A percentile compares a stretch with the other conserved stretches of the same genome.
Conservation (phyloP, 1,139 yeast genomes). For the Geotrichum histeridarum region DNA sequence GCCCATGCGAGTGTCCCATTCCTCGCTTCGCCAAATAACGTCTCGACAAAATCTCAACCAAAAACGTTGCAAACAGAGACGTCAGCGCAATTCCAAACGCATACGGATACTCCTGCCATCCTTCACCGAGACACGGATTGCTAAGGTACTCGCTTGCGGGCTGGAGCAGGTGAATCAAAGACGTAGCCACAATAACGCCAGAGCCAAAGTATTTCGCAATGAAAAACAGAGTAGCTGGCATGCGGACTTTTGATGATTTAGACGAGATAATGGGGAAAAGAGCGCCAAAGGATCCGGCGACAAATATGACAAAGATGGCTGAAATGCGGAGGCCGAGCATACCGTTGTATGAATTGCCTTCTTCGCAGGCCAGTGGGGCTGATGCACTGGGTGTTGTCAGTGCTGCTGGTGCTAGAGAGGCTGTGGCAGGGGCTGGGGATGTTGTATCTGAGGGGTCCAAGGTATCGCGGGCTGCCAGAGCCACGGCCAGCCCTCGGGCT, state of each 20-base stretch:
- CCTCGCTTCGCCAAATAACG: slow-evolving; percentile 29
- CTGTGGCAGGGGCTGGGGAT: too few species aligned
- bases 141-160: slow-evolving; percentile 64
- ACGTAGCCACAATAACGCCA: slow-evolving; percentile 87
- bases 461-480: too few species aligned
- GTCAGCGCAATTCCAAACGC: slow-evolving; percentile 58
- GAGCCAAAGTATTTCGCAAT: slow-evolving; percentile 82
- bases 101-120: slow-evolving; percentile 55
- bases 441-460: too few species aligned
- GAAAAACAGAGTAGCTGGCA: slow-evolving; percentile 59
- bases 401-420: too few species aligned
- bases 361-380: slow-evolving; percentile 16
- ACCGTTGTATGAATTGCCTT: slow-evolving; percentile 44
- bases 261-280: slow-evolving; percentile 39
- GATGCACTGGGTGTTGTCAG: too few species aligned
- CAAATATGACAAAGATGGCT: slow-evolving; percentile 62
- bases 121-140: slow-evolving; percentile 51
- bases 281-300: slow-evolving; percentile 55
- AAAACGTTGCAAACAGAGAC: slow-evolving; percentile 34
- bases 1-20: slow-evolving; percentile 29
- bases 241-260: slow-evolving; percentile 29
- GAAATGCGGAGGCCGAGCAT: slow-evolving; percentile 63
- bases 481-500: too few species aligned
- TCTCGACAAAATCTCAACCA: slow-evolving; percentile 32
- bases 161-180: slow-evolving; percentile 74